Evolutionary conservation across 2,329 filamentous ascomycete genomes (phyloP).

Genomic region (Coniochaeta sp.): DNA sequence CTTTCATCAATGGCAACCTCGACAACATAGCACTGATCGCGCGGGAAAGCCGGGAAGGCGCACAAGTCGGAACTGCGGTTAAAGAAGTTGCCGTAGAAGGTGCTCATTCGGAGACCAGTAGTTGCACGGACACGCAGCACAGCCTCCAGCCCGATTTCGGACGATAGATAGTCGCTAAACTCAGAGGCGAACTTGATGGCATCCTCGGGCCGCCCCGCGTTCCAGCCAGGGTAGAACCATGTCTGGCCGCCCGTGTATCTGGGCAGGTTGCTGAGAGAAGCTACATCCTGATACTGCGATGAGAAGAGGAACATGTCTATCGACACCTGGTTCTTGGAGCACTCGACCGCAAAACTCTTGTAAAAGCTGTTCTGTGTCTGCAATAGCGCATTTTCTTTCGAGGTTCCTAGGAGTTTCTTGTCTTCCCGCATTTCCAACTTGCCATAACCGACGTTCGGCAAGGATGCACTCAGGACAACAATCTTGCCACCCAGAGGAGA

Average conservation of each 20-base stretch:
- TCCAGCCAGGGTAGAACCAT: conserved; percentile 98
- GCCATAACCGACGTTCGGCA: conserved; percentile 84
- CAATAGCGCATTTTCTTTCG: conserved; percentile 78
- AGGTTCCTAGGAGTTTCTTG: conserved; percentile 90
- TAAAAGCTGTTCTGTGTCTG: conserved; percentile 96
- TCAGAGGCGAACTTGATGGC: conserved; percentile 97
- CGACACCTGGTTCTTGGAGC: conserved; percentile 96
- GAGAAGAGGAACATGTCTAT: conserved; percentile 98
- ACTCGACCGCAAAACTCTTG: conserved; percentile 98
- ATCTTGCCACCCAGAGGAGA: conserved; percentile 92
- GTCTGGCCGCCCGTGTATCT: conserved; percentile 96
- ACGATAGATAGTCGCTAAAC: conserved; percentile 93
- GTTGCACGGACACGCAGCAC: conserved; percentile 93
- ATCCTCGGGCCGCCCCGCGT: conserved; percentile 86
- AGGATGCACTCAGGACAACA: conserved; percentile 77
- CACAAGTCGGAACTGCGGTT: conserved; percentile 96
- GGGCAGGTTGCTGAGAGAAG: conserved; percentile 89
- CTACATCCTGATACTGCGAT: conserved; percentile 94
- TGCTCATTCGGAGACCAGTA: conserved; percentile 90
- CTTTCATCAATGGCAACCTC: conserved; percentile 97
- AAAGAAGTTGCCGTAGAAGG: conserved; percentile 99
- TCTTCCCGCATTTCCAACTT: conserved; percentile 92
- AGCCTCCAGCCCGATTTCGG: conserved; percentile 92
- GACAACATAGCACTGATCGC: conserved; percentile 95
- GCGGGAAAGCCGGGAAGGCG: conserved; percentile 94